Conservation (phyloP, 306 rosid genomes). For the Pterocarpus macrocarpus region DNA sequence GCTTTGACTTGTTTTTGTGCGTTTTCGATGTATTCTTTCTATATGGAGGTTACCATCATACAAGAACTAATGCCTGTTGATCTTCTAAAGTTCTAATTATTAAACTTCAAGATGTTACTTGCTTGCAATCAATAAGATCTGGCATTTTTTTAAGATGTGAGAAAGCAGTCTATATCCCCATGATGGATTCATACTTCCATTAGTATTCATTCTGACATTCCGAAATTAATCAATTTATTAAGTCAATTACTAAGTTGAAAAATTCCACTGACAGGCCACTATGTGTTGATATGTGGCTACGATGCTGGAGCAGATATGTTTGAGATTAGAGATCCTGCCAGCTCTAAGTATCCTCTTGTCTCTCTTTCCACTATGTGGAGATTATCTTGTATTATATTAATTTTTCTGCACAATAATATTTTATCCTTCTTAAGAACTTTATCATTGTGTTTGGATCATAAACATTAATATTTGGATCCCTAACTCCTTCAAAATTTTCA, state of each 20-base stretch:
- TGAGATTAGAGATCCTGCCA: constrained; percentile 98
- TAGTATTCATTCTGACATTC: constrained; percentile 32
- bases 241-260: constrained; percentile 36
- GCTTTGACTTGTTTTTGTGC: constrained; percentile 14
- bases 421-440: constrained; percentile 30
- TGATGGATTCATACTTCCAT: background rate
- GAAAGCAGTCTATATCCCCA: background rate
- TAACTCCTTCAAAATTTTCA: constrained; percentile 14
- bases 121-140: constrained; percentile 13
- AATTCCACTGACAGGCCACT: constrained; percentile 74
- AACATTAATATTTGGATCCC: background rate
- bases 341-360: constrained; percentile 65
- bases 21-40: constrained; percentile 25
- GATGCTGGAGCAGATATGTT: constrained; percentile 86
- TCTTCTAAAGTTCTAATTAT: constrained; percentile 25
- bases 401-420: constrained; percentile 2
- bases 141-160: background rate
- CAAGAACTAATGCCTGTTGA: background rate
- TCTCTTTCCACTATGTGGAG: constrained; percentile 28
- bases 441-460: constrained; percentile 9
- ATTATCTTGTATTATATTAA: constrained; percentile 32
- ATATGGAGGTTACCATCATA: constrained; percentile 17
- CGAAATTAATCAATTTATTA: constrained; percentile 35
- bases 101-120: constrained; percentile 13
- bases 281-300: constrained; percentile 91